Evolutionary conservation across 768 basidiomycete genomes (phyloP), one percentile per base, ranked within the genome.

Genomic region (Porpolomopsis calyptriformis): DNA sequence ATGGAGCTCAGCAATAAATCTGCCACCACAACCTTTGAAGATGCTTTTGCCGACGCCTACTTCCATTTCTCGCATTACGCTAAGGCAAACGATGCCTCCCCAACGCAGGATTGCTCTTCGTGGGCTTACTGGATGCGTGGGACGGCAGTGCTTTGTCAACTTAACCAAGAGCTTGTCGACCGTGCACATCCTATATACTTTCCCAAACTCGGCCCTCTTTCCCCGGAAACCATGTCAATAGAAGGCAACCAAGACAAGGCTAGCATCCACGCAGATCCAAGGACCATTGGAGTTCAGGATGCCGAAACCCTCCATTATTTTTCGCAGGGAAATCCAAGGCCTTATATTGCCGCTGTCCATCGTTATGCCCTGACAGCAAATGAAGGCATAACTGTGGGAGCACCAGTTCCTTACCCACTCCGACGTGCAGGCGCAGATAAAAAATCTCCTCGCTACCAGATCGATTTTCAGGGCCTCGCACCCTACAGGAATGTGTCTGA

Each of bases 301-400:
- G 46, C 46, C 18, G 38, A 47, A 47, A 10, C 10, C 16, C 36
- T 47, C 20, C 6, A 22, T 16, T 18, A 39, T 4, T 47, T 47
- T 40, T 47, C 46, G 11, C 24, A 8, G 35, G 46, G 46, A 5
- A 47, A 47, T 10, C 12, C 16, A 24, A 11, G 52, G 33, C 54
- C 50, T 34, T 55, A 55, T 39, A 52, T 55, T 14, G 45, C 47
- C n/a, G 45, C 53, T 8, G 53, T 55, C 12, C 53, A 55, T 39
- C 49, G 53, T 36, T 55, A 55, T 46, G 47, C 46, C 10, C 38
- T 46, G 38, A 40, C 46, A n/a, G n/a, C n/a, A 25, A 14, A 38
- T 12, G 34, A 46, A 38, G 45, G 45, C 33, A 46, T 46, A 5
- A 22, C 19, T 22, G 36, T 46, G 16, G 22, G 18, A 9, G 11